A percentile compares a stretch with the other conserved stretches of the same genome.
phyloP scores from a whole-genome alignment of 1,284 basidiomycete species.

The Malassezia arunalokei region DNA sequence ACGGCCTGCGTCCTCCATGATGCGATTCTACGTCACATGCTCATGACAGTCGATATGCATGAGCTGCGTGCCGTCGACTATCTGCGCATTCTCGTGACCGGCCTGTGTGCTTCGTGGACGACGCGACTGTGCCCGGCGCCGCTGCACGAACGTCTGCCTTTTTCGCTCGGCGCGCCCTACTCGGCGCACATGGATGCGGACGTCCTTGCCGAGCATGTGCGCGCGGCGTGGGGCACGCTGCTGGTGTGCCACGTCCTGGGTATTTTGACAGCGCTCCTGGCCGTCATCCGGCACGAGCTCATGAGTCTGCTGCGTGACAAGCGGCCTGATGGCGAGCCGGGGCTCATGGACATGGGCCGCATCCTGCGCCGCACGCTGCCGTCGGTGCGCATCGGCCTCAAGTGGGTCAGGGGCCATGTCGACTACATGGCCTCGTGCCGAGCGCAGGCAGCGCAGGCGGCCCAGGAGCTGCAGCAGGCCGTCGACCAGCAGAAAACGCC shows the following conservation, averaged over 20 bases:
- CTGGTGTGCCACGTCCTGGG: constrained; percentile 63
- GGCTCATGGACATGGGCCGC: constrained; percentile 60
- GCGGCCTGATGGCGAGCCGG: constrained; percentile 51
- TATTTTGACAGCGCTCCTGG: constrained; percentile 58
- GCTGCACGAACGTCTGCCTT: constrained; percentile 11
- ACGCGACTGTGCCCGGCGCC: constrained; percentile 15
- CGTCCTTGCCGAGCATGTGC: background rate
- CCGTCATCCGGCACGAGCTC: constrained; percentile 52
- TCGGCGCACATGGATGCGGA: background rate
- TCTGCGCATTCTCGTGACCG: constrained; percentile 32
- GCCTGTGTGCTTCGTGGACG: constrained; percentile 29
- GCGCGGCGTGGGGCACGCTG: constrained; percentile 53
- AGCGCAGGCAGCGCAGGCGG: constrained; percentile 18
- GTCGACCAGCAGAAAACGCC: background rate
- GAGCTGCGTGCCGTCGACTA: constrained; percentile 31
- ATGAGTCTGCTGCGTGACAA: constrained; percentile 47
- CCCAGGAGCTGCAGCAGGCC: background rate
- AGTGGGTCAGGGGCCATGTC: constrained; percentile 73
- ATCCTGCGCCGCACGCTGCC: constrained; percentile 69
- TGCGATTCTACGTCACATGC: constrained; percentile 23
- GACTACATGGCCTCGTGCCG: constrained; percentile 53
- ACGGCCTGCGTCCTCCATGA: constrained; percentile 23
- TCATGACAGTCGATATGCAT: constrained; percentile 18
- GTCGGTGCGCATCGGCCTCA: constrained; percentile 69
- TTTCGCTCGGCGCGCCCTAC: constrained; percentile 55